Conservation (phyloP, 345 rosid genomes). For the Arabidopsis thaliana region TAIR10.1 NC_003075.7:723001-723500, state of each 20-base stretch:
- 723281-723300: neutral
- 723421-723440: conserved; percentile 4
- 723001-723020: no score
- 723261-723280: neutral
- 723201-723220: neutral
- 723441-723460: neutral
- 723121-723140: neutral
- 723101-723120: neutral
- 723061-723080: neutral
- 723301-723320: conserved; percentile 2
- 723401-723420: conserved; percentile 17
- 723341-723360: conserved; percentile 17
- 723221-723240: neutral
- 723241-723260: neutral
- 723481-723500: conserved; percentile 38
- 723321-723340: conserved; percentile 12
- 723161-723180: neutral
- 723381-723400: conserved; percentile 1
- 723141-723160: neutral
- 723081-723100: neutral
- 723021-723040: no score
- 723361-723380: conserved; percentile 4
- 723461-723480: conserved; percentile 32
- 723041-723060: no score
- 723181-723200: neutral